Conservation (phyloP, 192 early-diverging fungal genomes). For the Podila epicladia region DNA sequence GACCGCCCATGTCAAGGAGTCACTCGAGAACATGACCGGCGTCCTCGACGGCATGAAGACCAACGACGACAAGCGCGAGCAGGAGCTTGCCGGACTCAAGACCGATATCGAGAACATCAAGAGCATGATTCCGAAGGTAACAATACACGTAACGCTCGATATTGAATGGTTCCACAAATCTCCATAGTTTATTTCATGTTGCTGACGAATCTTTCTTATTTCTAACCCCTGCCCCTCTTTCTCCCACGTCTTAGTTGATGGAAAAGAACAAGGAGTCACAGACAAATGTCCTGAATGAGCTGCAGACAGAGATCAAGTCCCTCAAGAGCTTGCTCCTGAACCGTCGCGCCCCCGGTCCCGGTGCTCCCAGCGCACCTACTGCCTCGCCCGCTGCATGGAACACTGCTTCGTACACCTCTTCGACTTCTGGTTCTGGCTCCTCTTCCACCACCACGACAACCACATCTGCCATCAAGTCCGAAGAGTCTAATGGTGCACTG, state of each 20-base stretch:
- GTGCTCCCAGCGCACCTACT: neutral
- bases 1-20: conserved; percentile 76
- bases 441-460: conserved; percentile 7
- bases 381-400: conserved; percentile 47
- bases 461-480: conserved; percentile 7
- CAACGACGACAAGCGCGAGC: conserved; percentile 70
- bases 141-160: neutral
- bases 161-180: neutral
- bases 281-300: conserved; percentile 70
- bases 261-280: conserved; percentile 81
- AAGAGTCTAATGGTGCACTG: conserved; percentile 18
- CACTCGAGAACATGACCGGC: conserved; percentile 71
- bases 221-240: too few species aligned
- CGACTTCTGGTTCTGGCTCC: conserved; percentile 12
- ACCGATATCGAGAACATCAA: conserved; percentile 77
- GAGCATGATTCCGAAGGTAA: conserved; percentile 80
- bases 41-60: conserved; percentile 70
- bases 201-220: neutral
- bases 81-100: conserved; percentile 78
- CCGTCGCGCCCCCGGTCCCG: conserved; percentile 67
- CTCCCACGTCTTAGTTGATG: conserved; percentile 60
- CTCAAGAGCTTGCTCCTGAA: conserved; percentile 91
- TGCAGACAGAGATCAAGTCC: conserved; percentile 95
- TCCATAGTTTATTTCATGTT: neutral
- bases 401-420: conserved; percentile 23